Base-by-base conservation (phyloP, 257 asterid species). In the Schizonepeta tenuifolia region DNA sequence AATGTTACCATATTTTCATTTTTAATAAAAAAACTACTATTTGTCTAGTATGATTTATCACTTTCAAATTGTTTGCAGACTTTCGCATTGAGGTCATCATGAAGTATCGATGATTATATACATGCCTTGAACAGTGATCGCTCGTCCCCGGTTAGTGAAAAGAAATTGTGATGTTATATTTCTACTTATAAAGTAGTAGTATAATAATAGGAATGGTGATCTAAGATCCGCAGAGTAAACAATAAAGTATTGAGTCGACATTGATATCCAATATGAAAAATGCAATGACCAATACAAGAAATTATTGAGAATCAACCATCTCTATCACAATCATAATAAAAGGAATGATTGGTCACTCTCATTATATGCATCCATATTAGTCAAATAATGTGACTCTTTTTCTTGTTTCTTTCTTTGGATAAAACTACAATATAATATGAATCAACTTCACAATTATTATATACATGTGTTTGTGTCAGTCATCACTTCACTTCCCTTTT, bases 321-420 rank as follows among this genome's bases (percentile, higher is more conserved):
- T 3, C 76, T 20, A 35, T 81, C 85, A 74, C 77, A 65, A 67
- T 63, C 55, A 70, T 61, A 65, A 70, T 75, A 55, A 73, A 70
- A 57, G 71, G 56, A 74, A 81, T 81, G 83, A 83, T 78, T 78
- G 44, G 73, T 71, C 77, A 64, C 83, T 66, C 77, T 69, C 83
- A 77, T 67, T 75, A 57, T 53, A 71, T 31, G 55, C 67, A 35
- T 60, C 75, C 69, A 61, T 21, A 49, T 70, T 67, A 41, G 69
- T 80, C 77, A 62, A 74, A 71, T 18, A 73, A 33, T 38, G 75
- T 59, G 54, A 67, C 69, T 18, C 21, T 26, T 13, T 57, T n/a
- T n/a, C 58, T 38, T 18, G 26, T 22, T 55, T 65, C 61, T 41
- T 65, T 20, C 40, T 72, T 74, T 57, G 41, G 47, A 67, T 28